These are phyloP conservation scores for Stachybotrys elegans DNA, from an alignment of 2,329 filamentous ascomycete genomes.

Conservation along the genomic window DNA sequence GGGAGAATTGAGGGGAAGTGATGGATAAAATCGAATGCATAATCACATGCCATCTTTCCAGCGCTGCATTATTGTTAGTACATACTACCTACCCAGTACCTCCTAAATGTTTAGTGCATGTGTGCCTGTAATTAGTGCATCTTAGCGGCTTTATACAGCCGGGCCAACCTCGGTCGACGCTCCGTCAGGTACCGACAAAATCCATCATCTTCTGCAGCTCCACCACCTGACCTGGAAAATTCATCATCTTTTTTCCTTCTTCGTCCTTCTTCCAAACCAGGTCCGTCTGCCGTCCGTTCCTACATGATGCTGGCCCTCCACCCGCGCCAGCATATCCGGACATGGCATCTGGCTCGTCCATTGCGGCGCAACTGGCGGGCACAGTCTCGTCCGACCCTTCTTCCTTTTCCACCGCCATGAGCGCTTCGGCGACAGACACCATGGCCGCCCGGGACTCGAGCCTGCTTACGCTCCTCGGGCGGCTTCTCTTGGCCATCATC, in stretches of 20 bases:
- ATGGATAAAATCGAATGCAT: no score
- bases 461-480: conserved; percentile 54
- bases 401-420: conserved; percentile 30
- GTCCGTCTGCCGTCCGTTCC: conserved; percentile 8
- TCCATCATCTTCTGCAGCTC: no score
- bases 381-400: conserved; percentile 24
- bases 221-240: not conserved
- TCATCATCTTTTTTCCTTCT: conserved; percentile 4
- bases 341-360: conserved; percentile 38
- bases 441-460: conserved; percentile 36
- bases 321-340: conserved; percentile 23
- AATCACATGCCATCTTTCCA: no score
- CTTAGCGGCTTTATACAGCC: no score
- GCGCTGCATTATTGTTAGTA: no score
- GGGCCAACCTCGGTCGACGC: no score
- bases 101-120: no score
- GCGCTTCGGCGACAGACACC: conserved; percentile 22
- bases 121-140: no score
- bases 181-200: no score
- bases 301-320: conserved; percentile 31
- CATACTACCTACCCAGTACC: no score
- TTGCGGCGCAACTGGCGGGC: conserved; percentile 27
- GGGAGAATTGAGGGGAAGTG: no score
- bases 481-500: conserved; percentile 49
- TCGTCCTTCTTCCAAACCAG: conserved; percentile 7